These are phyloP conservation scores for Chalara sp. DNA, from an alignment of 2,329 filamentous ascomycete species.

Conservation along the genomic window DNA sequence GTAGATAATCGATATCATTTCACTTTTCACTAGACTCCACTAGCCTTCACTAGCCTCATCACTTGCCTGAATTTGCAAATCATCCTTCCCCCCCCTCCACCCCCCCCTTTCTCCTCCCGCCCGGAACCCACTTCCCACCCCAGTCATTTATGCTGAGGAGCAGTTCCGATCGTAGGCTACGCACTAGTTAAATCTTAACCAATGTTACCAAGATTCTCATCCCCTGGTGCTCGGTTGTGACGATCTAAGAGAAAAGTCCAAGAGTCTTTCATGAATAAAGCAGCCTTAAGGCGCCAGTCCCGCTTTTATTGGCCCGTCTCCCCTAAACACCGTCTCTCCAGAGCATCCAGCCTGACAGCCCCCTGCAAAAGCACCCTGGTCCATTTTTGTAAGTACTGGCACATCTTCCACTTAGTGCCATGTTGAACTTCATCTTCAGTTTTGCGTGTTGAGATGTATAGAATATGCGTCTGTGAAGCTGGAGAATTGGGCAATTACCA, in stretches of 20 bases:
- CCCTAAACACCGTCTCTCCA: slow-evolving; percentile 21
- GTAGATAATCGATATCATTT: no score
- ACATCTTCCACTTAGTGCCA: slow-evolving; percentile 17
- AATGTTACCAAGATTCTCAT: no score
- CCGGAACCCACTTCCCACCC: no score
- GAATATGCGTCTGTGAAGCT: neutral
- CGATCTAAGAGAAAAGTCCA: neutral
- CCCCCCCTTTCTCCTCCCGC: no score
- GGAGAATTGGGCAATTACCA: neutral
- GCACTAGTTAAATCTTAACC: no score
- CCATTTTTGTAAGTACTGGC: slow-evolving; percentile 19
- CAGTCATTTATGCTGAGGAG: no score
- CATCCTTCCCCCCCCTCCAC: no score
- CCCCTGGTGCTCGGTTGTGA: no score
- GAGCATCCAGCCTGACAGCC: slow-evolving; percentile 18
- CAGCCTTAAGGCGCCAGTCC: slow-evolving; percentile 11
- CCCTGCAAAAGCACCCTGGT: slow-evolving; percentile 19
- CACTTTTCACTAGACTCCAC: no score
- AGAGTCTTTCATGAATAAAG: slow-evolving; percentile 14
- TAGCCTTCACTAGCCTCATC: no score
- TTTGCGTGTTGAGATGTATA: slow-evolving; percentile 5
- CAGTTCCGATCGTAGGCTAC: no score
- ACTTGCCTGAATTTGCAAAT: no score
- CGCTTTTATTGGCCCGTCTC: slow-evolving; percentile 15
- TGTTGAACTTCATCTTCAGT: slow-evolving; percentile 9